Percentiles rank a stretch among this genome's conserved stretches.
phyloP scores from a whole-genome alignment of 2,329 filamentous ascomycete genomes.

The Ceratocystis alfenasii region DNA sequence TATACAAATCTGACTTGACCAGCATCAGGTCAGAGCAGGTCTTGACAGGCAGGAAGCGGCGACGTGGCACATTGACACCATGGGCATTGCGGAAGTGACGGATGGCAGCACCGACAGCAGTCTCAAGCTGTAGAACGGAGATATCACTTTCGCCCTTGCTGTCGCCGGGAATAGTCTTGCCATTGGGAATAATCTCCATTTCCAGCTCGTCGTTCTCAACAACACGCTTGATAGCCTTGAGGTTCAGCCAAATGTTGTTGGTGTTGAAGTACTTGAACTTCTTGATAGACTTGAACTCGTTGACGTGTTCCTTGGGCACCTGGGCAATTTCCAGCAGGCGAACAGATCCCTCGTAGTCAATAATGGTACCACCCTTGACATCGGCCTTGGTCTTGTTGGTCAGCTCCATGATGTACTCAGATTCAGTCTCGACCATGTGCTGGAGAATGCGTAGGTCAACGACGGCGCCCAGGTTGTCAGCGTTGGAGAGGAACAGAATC shows the following conservation, averaged over 20 bases:
- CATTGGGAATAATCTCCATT: conserved; percentile 99
- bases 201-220: conserved; percentile 97
- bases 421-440: conserved; percentile 95
- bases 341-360: conserved; percentile 95
- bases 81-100: conserved; percentile 98
- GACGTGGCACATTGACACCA: conserved; percentile 95
- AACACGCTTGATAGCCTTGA: conserved; percentile 93
- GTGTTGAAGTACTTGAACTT: conserved; percentile 99
- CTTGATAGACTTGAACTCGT: conserved; percentile 99
- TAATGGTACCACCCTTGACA: conserved; percentile 99
- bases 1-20: conserved; percentile 99
- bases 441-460: conserved; percentile 96
- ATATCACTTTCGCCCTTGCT: conserved; percentile 99
- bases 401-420: conserved; percentile 99
- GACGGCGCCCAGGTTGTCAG: conserved; percentile 94
- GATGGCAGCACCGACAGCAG: conserved; percentile 94
- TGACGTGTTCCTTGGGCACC: conserved; percentile 98
- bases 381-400: conserved; percentile 99
- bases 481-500: conserved; percentile 97
- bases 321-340: conserved; percentile 97
- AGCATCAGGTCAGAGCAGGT: conserved; percentile 99
- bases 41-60: conserved; percentile 98
- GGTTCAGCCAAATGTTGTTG: conserved; percentile 99
- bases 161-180: conserved; percentile 95
- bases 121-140: conserved; percentile 96